Conservation (phyloP, 306 rosid genomes). For the Ammopiptanthus mongolicus region DNA sequence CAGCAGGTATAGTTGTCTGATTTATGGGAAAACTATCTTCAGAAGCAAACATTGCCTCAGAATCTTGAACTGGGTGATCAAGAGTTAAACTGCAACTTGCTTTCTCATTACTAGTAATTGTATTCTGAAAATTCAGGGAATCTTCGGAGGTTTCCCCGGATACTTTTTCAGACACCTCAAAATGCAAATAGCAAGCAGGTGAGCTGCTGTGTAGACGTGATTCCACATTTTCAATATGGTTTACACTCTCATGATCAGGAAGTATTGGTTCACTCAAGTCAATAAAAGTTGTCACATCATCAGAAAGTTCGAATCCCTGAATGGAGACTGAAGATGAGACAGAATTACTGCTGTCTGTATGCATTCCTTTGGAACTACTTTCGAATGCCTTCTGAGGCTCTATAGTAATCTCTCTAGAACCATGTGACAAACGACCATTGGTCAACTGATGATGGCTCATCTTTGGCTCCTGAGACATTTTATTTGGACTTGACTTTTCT, state of each 20-base stretch:
- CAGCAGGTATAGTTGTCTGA: conserved; percentile 5
- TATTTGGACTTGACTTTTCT: conserved; percentile 32
- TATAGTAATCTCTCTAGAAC: conserved; percentile 32
- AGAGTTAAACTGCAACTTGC: conserved; percentile 20
- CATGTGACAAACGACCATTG: conserved; percentile 32
- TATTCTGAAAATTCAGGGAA: conserved; percentile 1
- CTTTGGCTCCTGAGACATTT: conserved; percentile 40
- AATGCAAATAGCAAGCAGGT: conserved; percentile 23
- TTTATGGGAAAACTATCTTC: conserved; percentile 18
- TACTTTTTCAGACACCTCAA: conserved; percentile 25
- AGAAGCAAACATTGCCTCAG: conserved; percentile 16
- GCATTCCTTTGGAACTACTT: conserved; percentile 54
- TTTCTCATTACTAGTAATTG: conserved; percentile 13
- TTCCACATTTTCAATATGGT: conserved; percentile 35
- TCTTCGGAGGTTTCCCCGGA: conserved; percentile 8
- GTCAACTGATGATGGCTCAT: conserved; percentile 35
- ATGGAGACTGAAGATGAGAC: conserved; percentile 65
- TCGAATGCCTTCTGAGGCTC: conserved; percentile 50
- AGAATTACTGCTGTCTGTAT: conserved; percentile 59
- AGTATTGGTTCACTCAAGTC: conserved; percentile 42
- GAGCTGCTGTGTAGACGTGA: conserved; percentile 31
- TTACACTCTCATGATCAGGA: conserved; percentile 32
- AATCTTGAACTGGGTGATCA: conserved; percentile 20
- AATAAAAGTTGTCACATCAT: conserved; percentile 59
- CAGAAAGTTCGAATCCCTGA: conserved; percentile 66